A percentile compares a stretch with the other conserved stretches of the same genome.
Conservation (phyloP, 208 protist genomes). For the Wallacemonas sp. region DNA sequence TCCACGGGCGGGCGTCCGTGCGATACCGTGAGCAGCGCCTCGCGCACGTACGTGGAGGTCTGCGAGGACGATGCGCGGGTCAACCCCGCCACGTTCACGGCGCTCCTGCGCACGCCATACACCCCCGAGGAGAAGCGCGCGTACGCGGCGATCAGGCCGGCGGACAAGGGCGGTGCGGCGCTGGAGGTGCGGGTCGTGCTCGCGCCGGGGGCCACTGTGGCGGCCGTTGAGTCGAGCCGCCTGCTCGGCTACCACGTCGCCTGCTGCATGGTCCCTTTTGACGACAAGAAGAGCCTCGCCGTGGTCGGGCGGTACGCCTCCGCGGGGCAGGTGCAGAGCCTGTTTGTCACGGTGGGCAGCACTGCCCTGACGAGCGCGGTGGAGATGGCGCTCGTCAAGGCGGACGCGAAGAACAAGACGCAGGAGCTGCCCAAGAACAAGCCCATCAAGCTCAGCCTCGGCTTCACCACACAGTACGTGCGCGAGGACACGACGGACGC, state of each 20-base stretch:
- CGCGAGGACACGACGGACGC: constrained; percentile 15
- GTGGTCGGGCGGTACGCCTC: constrained; percentile 31
- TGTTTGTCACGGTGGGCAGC: neutral
- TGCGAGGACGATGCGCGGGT: constrained; percentile 6
- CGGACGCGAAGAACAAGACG: constrained; percentile 10
- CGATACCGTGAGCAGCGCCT: constrained; percentile 21
- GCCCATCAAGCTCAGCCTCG: constrained; percentile 3
- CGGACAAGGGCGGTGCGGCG: neutral
- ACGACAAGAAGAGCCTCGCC: constrained; percentile 34
- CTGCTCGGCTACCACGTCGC: constrained; percentile 34
- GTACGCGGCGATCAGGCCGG: neutral
- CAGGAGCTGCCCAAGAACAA: constrained; percentile 9
- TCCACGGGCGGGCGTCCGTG: constrained; percentile 8
- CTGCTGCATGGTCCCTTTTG: constrained; percentile 33
- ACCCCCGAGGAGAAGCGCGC: constrained; percentile 9
- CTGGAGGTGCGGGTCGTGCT: constrained; percentile 32
- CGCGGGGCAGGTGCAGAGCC: constrained; percentile 15
- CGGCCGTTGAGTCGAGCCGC: constrained; percentile 26
- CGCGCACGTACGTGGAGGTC: constrained; percentile 30
- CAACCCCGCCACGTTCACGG: neutral
- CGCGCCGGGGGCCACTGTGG: constrained; percentile 36
- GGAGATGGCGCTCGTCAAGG: neutral
- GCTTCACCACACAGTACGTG: constrained; percentile 14
- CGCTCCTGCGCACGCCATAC: neutral
- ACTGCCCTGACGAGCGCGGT: neutral